phyloP scores from a whole-genome alignment of 2,329 filamentous ascomycete genomes.

The Scedosporium boydii region DNA sequence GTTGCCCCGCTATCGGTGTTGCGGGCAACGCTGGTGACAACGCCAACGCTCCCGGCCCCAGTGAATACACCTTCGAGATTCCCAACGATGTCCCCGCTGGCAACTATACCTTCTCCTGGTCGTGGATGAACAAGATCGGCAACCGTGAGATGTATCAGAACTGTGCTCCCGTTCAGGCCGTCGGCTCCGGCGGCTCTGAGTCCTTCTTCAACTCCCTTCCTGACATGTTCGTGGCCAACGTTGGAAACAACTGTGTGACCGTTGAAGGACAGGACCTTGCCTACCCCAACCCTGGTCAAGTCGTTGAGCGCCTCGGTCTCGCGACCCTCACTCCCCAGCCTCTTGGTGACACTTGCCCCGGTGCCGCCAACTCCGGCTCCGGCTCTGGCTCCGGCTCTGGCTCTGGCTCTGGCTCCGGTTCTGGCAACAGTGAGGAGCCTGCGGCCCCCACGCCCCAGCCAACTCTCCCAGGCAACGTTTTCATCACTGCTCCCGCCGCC shows the following conservation, averaged over 20 bases:
- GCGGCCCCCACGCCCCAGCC: conserved; percentile 9
- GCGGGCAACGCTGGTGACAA: conserved; percentile 48
- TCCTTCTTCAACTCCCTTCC: conserved; percentile 56
- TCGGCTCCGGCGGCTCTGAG: conserved; percentile 37
- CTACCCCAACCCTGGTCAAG: conserved; percentile 53
- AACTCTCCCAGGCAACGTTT: conserved; percentile 27
- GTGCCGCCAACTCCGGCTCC: conserved; percentile 11
- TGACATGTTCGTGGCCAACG: conserved; percentile 59
- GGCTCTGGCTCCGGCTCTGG: conserved; percentile 19
- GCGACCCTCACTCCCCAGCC: conserved; percentile 23
- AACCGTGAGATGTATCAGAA: conserved; percentile 99
- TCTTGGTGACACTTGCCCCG: conserved; percentile 13
- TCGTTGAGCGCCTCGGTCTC: conserved; percentile 36
- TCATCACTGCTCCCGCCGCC: conserved; percentile 22
- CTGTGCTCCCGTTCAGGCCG: conserved; percentile 68
- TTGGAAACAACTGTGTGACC: conserved; percentile 45
- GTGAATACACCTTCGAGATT: conserved; percentile 59
- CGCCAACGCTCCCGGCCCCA: conserved; percentile 33
- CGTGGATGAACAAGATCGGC: conserved; percentile 88
- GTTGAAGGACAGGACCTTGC: conserved; percentile 38
- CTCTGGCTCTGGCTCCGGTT: conserved; percentile 10
- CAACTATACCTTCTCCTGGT: conserved; percentile 78
- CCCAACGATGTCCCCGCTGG: conserved; percentile 64
- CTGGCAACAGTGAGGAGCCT: conserved; percentile 7
- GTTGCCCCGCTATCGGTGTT: conserved; percentile 59